Conservation (phyloP, 306 rosid genomes). For the Arachis hypogaea region DNA sequence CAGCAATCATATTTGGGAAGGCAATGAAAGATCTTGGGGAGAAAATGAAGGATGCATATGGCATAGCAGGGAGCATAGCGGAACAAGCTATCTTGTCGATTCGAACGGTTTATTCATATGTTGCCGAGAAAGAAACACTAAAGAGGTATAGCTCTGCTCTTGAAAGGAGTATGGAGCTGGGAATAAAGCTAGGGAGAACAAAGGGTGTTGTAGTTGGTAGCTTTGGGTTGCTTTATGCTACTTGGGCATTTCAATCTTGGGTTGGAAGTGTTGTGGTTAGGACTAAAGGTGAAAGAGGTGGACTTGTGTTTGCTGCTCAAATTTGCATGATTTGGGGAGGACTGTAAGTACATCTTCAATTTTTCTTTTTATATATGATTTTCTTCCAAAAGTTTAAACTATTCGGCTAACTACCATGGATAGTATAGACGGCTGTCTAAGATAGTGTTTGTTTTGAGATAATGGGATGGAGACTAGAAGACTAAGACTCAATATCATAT, state of each 20-base stretch:
- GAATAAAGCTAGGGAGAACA: slow-evolving; percentile 68
- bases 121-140: slow-evolving; percentile 68
- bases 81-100: slow-evolving; percentile 84
- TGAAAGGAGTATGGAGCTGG: slow-evolving; percentile 53
- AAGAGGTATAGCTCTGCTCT: slow-evolving; percentile 60
- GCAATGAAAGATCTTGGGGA: slow-evolving; percentile 52
- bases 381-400: background rate
- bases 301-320: slow-evolving; percentile 63
- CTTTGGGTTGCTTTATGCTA: slow-evolving; percentile 68
- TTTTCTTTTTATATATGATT: background rate
- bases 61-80: slow-evolving; percentile 73
- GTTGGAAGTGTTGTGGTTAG: slow-evolving; percentile 67
- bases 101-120: slow-evolving; percentile 70
- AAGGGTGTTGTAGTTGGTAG: slow-evolving; percentile 82
- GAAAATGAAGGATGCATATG: slow-evolving; percentile 59
- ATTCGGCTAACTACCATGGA: background rate
- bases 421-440: too few species aligned
- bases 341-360: slow-evolving; percentile 53
- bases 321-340: slow-evolving; percentile 77
- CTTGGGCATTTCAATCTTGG: slow-evolving; percentile 85
- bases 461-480: too few species aligned
- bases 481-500: too few species aligned
- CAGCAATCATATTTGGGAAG: slow-evolving; percentile 71
- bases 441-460: too few species aligned
- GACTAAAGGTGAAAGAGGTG: slow-evolving; percentile 68